Conservation (phyloP, 2,329 filamentous ascomycete species). For the Stemphylium lycopersici region DNA sequence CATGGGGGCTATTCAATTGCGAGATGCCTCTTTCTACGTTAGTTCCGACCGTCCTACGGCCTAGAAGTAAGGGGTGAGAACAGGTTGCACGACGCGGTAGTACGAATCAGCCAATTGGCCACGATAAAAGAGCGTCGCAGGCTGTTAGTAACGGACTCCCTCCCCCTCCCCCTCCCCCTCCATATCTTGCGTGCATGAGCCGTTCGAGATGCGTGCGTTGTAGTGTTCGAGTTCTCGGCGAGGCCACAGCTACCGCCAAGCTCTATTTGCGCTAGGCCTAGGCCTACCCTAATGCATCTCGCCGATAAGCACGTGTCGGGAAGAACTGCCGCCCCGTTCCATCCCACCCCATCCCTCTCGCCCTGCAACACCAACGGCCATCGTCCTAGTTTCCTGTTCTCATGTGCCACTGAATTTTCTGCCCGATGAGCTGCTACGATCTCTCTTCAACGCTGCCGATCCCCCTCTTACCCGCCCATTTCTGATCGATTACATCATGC, state of each 20-base stretch:
- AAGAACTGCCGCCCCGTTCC: slow-evolving; percentile 4
- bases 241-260: background rate
- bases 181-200: too few relatives aligned
- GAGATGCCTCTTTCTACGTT: too few relatives aligned
- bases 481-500: background rate
- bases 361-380: slow-evolving; percentile 4
- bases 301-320: slow-evolving; percentile 5
- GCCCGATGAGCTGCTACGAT: background rate
- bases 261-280: background rate
- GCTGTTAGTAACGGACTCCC: background rate
- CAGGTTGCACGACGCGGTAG: too few relatives aligned
- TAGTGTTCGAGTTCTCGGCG: background rate
- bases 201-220: background rate
- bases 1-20: too few relatives aligned
- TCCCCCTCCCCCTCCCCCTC: too few relatives aligned
- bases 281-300: slow-evolving; percentile 11
- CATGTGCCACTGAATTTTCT: background rate
- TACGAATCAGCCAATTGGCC: too few relatives aligned
- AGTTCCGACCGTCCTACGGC: too few relatives aligned
- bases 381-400: slow-evolving; percentile 6
- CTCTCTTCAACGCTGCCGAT: background rate
- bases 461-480: background rate
- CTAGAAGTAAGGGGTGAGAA: too few relatives aligned
- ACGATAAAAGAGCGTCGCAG: background rate
- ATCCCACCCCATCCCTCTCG: background rate